Conservation (phyloP, 805 yeast genomes). For the Saturnispora saitoi region DNA sequence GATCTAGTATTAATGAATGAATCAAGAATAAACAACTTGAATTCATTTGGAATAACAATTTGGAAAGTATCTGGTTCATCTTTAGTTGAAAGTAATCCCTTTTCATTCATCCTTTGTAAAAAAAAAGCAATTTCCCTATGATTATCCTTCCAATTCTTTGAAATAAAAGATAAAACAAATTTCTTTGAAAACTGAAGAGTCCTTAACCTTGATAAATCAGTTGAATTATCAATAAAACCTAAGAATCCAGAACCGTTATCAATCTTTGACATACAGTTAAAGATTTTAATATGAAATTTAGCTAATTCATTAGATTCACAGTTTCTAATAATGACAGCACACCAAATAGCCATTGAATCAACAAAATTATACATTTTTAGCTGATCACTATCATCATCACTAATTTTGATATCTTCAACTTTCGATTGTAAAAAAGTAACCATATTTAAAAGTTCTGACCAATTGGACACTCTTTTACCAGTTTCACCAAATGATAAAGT, state of each 20-base stretch:
- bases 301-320: slow-evolving; percentile 36
- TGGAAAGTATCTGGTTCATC: slow-evolving; percentile 10
- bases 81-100: slow-evolving; percentile 14
- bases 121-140: slow-evolving; percentile 35
- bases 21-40: slow-evolving; percentile 24
- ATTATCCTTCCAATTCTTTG: slow-evolving; percentile 32
- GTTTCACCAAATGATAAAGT: slow-evolving; percentile 58
- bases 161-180: slow-evolving; percentile 41
- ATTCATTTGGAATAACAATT: slow-evolving; percentile 27
- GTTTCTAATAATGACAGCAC: slow-evolving; percentile 47
- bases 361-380: slow-evolving; percentile 15
- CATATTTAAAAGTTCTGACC: slow-evolving; percentile 31
- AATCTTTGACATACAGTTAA: slow-evolving; percentile 32
- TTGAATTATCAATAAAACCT: slow-evolving; percentile 39
- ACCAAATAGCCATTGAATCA: slow-evolving; percentile 34
- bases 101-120: slow-evolving; percentile 30
- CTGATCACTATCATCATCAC: slow-evolving; percentile 10
- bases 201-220: slow-evolving; percentile 36
- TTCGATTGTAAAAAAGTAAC: slow-evolving; percentile 13
- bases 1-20: slow-evolving; percentile 17
- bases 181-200: slow-evolving; percentile 36
- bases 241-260: slow-evolving; percentile 33
- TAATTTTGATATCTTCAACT: slow-evolving; percentile 3
- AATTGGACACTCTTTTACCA: slow-evolving; percentile 51
- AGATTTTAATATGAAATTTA: slow-evolving; percentile 36